Evolutionary conservation across 768 basidiomycete genomes (phyloP), one percentile per base, ranked within the genome.

Genomic region (Tricholoma terreum): DNA sequence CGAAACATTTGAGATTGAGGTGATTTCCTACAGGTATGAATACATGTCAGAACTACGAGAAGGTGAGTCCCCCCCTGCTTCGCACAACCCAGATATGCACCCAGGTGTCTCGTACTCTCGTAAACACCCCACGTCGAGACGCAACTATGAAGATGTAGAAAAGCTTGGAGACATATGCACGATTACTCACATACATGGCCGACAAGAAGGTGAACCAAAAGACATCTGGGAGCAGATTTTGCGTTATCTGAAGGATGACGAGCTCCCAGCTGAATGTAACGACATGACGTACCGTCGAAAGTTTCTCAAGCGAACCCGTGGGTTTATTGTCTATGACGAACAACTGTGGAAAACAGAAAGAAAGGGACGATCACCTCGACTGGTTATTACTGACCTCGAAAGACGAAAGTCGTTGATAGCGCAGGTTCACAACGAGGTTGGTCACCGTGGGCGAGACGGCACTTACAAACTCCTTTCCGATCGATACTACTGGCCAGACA

Each of bases 1-100:
- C 34, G 57, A 0, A 70, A 70, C 6, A 69, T 72, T 50, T 51
- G 64, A 34, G 70, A 70, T 6, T 51, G 63, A 0, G 67, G 71
- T 22, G 56, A 67, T 0, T 62, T 64, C 17, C 3, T 40, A 40
- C 9, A 9, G 38, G 0, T 69, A 64, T 43, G 19, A 30, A 2
- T 38, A 56, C 21, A 55, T 73, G 2, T 9, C 40, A 0, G 63
- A 71, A 6, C 57, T 63, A 0, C 68, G 65, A 17, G n/a, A 40
- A 40, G 38, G 38, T 40, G 38, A n/a, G 38, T 40, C 5, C 34
- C 4, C 2, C 8, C 9, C 14, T 14, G 8, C 34, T 35, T 35
- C 14, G 14, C 34, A 35, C 9, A 9, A 5, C 8, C 34, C 34
- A 9, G 14, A 9, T 2, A n/a, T n/a, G 5, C 10, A 33, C 31